phyloP scores from a whole-genome alignment of 805 yeast species.

The Spathaspora arborariae region DNA sequence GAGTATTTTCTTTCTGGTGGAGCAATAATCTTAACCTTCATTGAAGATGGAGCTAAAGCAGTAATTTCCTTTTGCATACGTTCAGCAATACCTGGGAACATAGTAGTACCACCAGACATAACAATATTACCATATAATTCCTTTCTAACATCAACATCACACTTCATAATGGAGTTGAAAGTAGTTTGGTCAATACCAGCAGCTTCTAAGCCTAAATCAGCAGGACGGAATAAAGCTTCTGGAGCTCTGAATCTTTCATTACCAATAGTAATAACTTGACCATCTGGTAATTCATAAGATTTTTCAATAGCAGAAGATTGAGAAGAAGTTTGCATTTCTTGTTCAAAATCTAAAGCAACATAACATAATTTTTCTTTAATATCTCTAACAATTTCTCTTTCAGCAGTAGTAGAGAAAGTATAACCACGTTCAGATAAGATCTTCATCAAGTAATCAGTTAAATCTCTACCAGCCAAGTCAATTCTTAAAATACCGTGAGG shows the following conservation, averaged over 20 bases:
- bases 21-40: constrained; percentile 99
- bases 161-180: constrained; percentile 92
- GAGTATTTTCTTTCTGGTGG: constrained; percentile 99
- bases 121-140: constrained; percentile 99
- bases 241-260: constrained; percentile 99
- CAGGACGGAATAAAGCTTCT: constrained; percentile 99
- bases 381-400: constrained; percentile 92
- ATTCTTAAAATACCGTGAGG: constrained; percentile 99
- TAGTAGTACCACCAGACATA: constrained; percentile 99
- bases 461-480: constrained; percentile 99
- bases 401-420: constrained; percentile 98
- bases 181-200: constrained; percentile 99
- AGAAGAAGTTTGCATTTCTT: constrained; percentile 98
- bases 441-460: constrained; percentile 98
- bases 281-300: constrained; percentile 99
- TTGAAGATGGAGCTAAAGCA: constrained; percentile 98
- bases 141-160: constrained; percentile 98
- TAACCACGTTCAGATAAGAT: constrained; percentile 98
- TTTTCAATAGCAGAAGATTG: constrained; percentile 98
- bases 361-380: constrained; percentile 98
- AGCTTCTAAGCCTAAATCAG: constrained; percentile 85
- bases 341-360: constrained; percentile 98
- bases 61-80: constrained; percentile 99
- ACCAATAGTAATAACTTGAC: constrained; percentile 98
- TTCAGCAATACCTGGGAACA: constrained; percentile 99